These are phyloP conservation scores for Acanthochlamys bracteata DNA, from an alignment of 106 monocot genomes.

Conservation along the genomic window DNA sequence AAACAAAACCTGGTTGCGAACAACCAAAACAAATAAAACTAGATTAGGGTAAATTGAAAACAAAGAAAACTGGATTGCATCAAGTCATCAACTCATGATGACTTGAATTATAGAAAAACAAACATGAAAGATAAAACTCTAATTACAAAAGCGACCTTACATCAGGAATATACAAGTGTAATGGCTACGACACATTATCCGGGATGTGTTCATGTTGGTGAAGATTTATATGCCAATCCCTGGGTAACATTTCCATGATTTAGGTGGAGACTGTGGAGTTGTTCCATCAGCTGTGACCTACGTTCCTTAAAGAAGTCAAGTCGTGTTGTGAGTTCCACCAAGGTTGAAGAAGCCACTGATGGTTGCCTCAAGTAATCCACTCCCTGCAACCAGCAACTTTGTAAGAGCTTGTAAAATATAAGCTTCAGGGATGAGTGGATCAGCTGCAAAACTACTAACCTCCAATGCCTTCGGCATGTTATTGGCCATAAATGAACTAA, in stretches of 20 bases:
- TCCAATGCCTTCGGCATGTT: slow-evolving; percentile 31
- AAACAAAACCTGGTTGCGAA: not conserved
- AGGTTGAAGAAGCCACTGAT: slow-evolving; percentile 60
- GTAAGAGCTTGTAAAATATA: not conserved
- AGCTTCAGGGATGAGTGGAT: not conserved
- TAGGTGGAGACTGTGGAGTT: slow-evolving; percentile 80
- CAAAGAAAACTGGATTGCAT: not conserved
- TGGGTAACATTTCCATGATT: slow-evolving; percentile 52
- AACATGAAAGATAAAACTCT: not conserved
- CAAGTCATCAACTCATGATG: not conserved
- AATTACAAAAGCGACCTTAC: not conserved
- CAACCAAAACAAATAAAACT: not conserved
- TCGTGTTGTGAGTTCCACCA: slow-evolving; percentile 83
- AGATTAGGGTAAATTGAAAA: not conserved
- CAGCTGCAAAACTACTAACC: slow-evolving; percentile 23
- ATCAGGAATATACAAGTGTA: slow-evolving; percentile 21
- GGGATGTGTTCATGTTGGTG: slow-evolving; percentile 65
- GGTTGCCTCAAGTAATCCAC: slow-evolving; percentile 44
- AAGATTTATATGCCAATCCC: slow-evolving; percentile 45
- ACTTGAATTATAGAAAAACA: not conserved
- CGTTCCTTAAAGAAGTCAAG: slow-evolving; percentile 98
- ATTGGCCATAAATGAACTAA: slow-evolving; percentile 19
- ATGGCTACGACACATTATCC: slow-evolving; percentile 24
- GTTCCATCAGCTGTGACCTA: slow-evolving; percentile 93
- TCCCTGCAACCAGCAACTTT: slow-evolving; percentile 17